Conservation (phyloP, 768 basidiomycete genomes). For the Exidia glandulosa region DNA sequence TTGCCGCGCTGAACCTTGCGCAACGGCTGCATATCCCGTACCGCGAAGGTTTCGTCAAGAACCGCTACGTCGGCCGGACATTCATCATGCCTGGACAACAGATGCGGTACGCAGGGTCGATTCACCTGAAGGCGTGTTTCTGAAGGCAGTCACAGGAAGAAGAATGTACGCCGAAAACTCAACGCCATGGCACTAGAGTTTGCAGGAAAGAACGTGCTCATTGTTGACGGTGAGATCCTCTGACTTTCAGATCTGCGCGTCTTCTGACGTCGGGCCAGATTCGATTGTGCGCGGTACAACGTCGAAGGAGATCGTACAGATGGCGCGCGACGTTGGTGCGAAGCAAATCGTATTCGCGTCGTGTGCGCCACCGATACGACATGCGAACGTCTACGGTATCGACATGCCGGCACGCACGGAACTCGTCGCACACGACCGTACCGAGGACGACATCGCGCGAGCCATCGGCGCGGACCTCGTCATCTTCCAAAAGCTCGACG, state of each 20-base stretch:
- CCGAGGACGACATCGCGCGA: conserved; percentile 56
- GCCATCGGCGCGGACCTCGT: conserved; percentile 91
- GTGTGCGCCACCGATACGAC: conserved; percentile 90
- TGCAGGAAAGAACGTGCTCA: conserved; percentile 76
- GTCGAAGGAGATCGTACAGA: conserved; percentile 96
- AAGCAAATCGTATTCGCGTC: conserved; percentile 93
- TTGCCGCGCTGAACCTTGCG: conserved; percentile 90
- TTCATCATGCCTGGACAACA: conserved; percentile 99
- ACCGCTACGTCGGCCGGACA: conserved; percentile 93
- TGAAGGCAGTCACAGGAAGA: conserved; percentile 40
- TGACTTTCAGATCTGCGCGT: neutral
- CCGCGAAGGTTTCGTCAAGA: conserved; percentile 97
- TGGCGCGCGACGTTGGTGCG: conserved; percentile 98
- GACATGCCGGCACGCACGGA: conserved; percentile 97
- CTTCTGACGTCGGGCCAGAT: conserved; percentile 36
- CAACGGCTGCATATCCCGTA: conserved; percentile 85
- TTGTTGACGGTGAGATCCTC: conserved; percentile 73
- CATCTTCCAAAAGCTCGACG: conserved; percentile 87
- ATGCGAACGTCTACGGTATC: conserved; percentile 96
- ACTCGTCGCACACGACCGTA: conserved; percentile 77
- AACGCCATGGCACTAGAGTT: conserved; percentile 99
- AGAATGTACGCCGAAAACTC: conserved; percentile 89
- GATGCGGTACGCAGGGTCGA: conserved; percentile 49
- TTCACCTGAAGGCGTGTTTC: conserved; percentile 1
- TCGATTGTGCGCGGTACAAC: conserved; percentile 98